Evolutionary conservation across 2,329 filamentous ascomycete species (phyloP), one percentile per base, ranked within the genome.

Genomic region (Sporothrix sp.): DNA sequence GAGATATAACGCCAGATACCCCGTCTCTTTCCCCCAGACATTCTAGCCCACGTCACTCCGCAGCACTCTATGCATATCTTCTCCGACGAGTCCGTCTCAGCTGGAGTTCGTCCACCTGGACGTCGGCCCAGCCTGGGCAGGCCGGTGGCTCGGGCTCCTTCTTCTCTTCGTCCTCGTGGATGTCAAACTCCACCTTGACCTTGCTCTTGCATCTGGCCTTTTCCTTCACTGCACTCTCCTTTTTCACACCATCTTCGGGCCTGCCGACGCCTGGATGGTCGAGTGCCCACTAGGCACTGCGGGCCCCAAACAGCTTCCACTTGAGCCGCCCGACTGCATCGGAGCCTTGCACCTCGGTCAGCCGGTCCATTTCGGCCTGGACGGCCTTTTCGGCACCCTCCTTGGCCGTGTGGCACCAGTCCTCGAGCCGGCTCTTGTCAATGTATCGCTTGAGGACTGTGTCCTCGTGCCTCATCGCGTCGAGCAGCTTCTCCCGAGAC

Each of bases 391-490:
- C 57, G 3, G 62, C 63, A 7, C 47, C 57, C 32, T 62, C 59
- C 16, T 56, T 51, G 1, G 59, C 58, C 5, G 60, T 59, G 9
- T 54, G 54, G 48, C 57, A 59, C 86, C 90, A 95, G 51, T 83
- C 74, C 7, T 81, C 78, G 10, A 95, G 73, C 33, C 81, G 75
- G 52, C 80, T 74, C 63, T 82, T 82, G 51, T 84, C 77, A 18
- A 93, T 72, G 61, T 80, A 80, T 46, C 74, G 72, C 47, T 72
- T 68, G 35, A 96, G 71, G 10, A 76, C 62, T 54, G 76, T 73
- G 61, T 91, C 85, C 66, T 95, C 89, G 52, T 74, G 73, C 52
- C 78, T 72, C 69, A 93, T 84, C 52, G 87, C 86, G 23, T 81
- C 77, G 25, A 83, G 68, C 52, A 95, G 75, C 52, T 81, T 82